Conservation (phyloP, 495 filamentous ascomycete species). For the Pseudomonodictys pantanalensis region DNA sequence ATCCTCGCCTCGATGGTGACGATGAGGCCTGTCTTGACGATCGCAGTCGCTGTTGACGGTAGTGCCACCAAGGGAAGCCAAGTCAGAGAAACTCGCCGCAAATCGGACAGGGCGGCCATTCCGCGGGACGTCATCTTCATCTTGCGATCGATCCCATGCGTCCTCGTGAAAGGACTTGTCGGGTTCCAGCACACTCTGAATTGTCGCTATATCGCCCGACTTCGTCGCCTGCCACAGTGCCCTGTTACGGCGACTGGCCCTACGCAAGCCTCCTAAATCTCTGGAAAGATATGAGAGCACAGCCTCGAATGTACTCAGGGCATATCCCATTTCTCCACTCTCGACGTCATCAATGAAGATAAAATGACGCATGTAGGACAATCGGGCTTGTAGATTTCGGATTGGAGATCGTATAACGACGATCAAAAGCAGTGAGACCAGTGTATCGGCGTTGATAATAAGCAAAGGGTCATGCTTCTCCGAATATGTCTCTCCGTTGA, state of each 20-base stretch:
- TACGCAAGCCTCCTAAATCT: slow-evolving; percentile 76
- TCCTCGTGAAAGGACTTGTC: slow-evolving; percentile 29
- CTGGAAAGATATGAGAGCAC: slow-evolving; percentile 86
- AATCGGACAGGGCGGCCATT: slow-evolving; percentile 21
- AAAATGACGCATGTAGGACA: slow-evolving; percentile 92
- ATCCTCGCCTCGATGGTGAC: slow-evolving; percentile 4
- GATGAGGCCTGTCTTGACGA: neutral
- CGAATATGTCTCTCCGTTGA: slow-evolving; percentile 43
- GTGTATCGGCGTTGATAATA: slow-evolving; percentile 91
- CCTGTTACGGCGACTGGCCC: slow-evolving; percentile 80
- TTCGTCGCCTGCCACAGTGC: slow-evolving; percentile 83
- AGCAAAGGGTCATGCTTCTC: slow-evolving; percentile 63
- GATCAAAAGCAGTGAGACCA: slow-evolving; percentile 87
- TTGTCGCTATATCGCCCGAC: slow-evolving; percentile 66
- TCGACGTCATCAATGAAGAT: slow-evolving; percentile 97
- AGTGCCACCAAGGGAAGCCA: slow-evolving; percentile 11
- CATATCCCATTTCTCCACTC: slow-evolving; percentile 94
- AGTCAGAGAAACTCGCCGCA: slow-evolving; percentile 16
- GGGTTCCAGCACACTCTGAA: slow-evolving; percentile 77
- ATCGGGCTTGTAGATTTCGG: slow-evolving; percentile 78
- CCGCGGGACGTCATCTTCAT: neutral
- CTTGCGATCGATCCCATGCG: slow-evolving; percentile 5
- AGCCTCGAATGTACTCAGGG: slow-evolving; percentile 92
- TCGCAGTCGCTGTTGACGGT: slow-evolving; percentile 24
- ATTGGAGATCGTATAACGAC: slow-evolving; percentile 92